Percentiles rank a stretch among this genome's conserved stretches.
Evolutionary conservation across 371 early-diverging fungal genomes (phyloP).

Genomic region (Nematocida major): DNA sequence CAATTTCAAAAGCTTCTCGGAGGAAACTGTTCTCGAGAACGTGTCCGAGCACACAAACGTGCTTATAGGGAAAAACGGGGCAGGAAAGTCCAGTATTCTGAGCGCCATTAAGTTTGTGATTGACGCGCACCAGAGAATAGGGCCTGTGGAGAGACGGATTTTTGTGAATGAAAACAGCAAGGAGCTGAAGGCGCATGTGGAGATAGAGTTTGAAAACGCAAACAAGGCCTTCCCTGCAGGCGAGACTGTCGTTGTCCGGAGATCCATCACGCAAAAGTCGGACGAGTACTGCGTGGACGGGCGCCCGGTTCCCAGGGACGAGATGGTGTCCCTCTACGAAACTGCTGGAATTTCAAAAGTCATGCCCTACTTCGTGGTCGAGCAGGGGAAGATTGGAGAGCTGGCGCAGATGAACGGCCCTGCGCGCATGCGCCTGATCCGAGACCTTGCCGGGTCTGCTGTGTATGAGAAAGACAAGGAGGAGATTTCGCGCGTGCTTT

Average conservation of each 20-base stretch:
- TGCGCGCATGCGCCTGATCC: constrained; percentile 79
- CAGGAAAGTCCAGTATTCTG: constrained; percentile 97
- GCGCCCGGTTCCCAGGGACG: constrained; percentile 74
- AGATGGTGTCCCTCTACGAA: constrained; percentile 83
- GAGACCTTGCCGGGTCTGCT: constrained; percentile 91
- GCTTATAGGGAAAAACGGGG: constrained; percentile 82
- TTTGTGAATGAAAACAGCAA: constrained; percentile 73
- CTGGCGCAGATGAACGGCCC: constrained; percentile 82
- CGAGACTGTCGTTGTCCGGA: constrained; percentile 74
- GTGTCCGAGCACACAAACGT: constrained; percentile 54
- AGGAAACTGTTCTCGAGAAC: constrained; percentile 4
- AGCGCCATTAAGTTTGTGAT: constrained; percentile 88
- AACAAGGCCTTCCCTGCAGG: constrained; percentile 82
- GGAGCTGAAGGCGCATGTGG: constrained; percentile 73
- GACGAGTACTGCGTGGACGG: constrained; percentile 91
- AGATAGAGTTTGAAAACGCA: constrained; percentile 85
- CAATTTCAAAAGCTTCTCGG: constrained; percentile 61
- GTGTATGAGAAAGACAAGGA: constrained; percentile 87
- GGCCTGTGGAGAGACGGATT: constrained; percentile 80
- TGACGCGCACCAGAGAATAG: constrained; percentile 74
- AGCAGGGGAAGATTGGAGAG: constrained; percentile 89
- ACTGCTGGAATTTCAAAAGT: constrained; percentile 84
- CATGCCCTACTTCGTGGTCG: constrained; percentile 80
- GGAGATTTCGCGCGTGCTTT: constrained; percentile 78
- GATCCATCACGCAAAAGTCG: constrained; percentile 84